Base-by-base conservation (phyloP, 192 early-diverging fungal genomes). In the Coemansia sp. region DNA sequence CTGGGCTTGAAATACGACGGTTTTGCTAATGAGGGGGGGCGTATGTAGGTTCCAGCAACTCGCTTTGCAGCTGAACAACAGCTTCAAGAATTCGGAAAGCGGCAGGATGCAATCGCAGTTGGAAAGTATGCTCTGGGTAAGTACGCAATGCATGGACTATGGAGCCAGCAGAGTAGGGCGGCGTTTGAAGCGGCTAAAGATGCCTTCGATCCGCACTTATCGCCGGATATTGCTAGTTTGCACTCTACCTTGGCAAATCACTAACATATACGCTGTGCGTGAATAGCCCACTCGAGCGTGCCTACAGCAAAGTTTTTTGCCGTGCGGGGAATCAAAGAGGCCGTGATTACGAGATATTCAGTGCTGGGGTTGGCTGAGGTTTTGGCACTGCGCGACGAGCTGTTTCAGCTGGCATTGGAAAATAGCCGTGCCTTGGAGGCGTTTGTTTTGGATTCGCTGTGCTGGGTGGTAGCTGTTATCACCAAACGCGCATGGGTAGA, bases 241-340 rank as follows among this genome's bases (percentile, higher is more conserved):
- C 23, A 3, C 23, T 26, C 4, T 26, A 26, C 1, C 4, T 26
- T 26, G 23, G 23, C 4, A 26, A 3, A 26, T 26, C 4, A 4
- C 23, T 26, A 26, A 26, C 23, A 26, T 26, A 26, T 26, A 26
- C 50, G 16, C 38, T 30, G 5, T 30, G 18, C 2, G 15, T 41
- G 14, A 11, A 8, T 72, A 76, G 73, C 40, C 14, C 48, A 76
- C 39, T 76, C 73, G 26, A 58, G 40, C 32, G 39, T 66, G 17
- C 67, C 67, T 11, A 76, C 73, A 28, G 66, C 73, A 30, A 69
- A 66, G 48, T 76, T 76, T 43, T 76, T 76, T 63, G 73, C 73
- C 4, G 34, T 76, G 55, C 67, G 67, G 39, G 73, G 67, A 23
- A 76, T 76, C 73, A 76, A 76, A 34, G 73, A 69, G 7, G 55